These are phyloP conservation scores for Barnettozyma botsteinii DNA, from an alignment of 805 yeast species.

Conservation along the genomic window DNA sequence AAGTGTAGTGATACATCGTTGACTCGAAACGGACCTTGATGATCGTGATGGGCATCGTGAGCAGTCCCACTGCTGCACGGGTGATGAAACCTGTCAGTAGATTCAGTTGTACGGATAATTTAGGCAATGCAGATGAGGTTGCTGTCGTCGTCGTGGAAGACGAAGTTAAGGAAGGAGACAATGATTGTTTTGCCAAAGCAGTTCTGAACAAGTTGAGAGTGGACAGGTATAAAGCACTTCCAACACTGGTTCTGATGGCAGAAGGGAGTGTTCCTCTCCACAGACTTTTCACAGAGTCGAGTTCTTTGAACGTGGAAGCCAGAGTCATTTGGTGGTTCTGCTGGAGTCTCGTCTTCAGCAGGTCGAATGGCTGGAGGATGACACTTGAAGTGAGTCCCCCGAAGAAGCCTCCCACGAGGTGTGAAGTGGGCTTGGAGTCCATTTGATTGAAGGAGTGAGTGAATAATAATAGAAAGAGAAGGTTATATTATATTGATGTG, in stretches of 20 bases:
- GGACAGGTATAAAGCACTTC: conserved; percentile 82
- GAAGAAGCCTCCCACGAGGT: conserved; percentile 71
- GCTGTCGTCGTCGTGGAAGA: not conserved
- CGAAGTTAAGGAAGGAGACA: conserved; percentile 9
- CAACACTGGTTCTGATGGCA: conserved; percentile 82
- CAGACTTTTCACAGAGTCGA: conserved; percentile 40
- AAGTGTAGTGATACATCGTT: conserved; percentile 60
- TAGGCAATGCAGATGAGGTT: conserved; percentile 57
- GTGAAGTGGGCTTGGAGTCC: conserved; percentile 26
- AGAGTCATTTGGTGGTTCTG: conserved; percentile 38
- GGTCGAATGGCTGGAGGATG: conserved; percentile 80
- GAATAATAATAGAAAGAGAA: too few species aligned
- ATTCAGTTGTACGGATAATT: conserved; percentile 63
- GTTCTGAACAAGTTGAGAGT: conserved; percentile 59
- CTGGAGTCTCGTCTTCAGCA: conserved; percentile 83
- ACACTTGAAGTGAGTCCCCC: conserved; percentile 84
- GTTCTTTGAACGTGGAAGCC: conserved; percentile 30
- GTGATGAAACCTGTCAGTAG: conserved; percentile 71
- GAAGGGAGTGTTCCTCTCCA: conserved; percentile 97
- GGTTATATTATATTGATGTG: too few species aligned
- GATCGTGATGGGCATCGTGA: conserved; percentile 93
- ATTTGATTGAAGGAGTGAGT: too few species aligned
- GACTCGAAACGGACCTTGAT: conserved; percentile 88
- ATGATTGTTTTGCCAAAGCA: conserved; percentile 32
- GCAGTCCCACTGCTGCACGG: conserved; percentile 73